phyloP scores from a whole-genome alignment of 1,139 yeast species.

The Torulaspora pretoriensis region DNA sequence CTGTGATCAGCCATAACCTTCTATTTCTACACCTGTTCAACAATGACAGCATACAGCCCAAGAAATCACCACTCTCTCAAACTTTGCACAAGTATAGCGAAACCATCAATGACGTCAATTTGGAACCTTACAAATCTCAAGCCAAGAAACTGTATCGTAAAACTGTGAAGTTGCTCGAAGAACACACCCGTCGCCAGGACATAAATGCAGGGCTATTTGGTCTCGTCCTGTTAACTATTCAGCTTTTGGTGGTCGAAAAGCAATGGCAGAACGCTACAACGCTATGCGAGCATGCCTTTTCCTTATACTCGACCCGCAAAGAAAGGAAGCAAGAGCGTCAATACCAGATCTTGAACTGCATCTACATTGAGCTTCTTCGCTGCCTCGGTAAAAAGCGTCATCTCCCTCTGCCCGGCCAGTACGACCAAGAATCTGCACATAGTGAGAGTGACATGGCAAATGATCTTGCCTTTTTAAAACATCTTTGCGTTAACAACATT shows the following conservation, averaged over 20 bases:
- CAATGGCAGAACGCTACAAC: slow-evolving; percentile 32
- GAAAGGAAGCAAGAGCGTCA: too few species aligned
- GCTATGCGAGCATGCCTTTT: slow-evolving; percentile 20
- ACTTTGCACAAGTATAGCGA: slow-evolving; percentile 25
- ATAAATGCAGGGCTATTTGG: slow-evolving; percentile 25
- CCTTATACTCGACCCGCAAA: too few species aligned
- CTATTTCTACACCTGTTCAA: slow-evolving; percentile 29
- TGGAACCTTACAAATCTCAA: slow-evolving; percentile 33
- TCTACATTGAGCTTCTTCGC: too few species aligned
- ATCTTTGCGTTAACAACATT: slow-evolving; percentile 47
- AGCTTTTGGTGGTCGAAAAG: slow-evolving; percentile 27
- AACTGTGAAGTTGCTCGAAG: slow-evolving; percentile 17
- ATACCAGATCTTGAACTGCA: too few species aligned
- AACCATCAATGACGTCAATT: slow-evolving; percentile 26
- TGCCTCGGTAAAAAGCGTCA: too few species aligned
- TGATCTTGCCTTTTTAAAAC: slow-evolving; percentile 43
- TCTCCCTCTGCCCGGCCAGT: too few species aligned
- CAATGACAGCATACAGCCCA: slow-evolving; percentile 21
- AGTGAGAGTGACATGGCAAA: neutral
- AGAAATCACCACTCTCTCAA: slow-evolving; percentile 21
- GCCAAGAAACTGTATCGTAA: slow-evolving; percentile 30
- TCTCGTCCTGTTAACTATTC: slow-evolving; percentile 26
- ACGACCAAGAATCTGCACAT: too few species aligned
- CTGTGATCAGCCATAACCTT: slow-evolving; percentile 21
- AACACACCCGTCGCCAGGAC: slow-evolving; percentile 13